phyloP scores from a whole-genome alignment of 2,329 filamentous ascomycete genomes.

The Fusarium nanum region DNA sequence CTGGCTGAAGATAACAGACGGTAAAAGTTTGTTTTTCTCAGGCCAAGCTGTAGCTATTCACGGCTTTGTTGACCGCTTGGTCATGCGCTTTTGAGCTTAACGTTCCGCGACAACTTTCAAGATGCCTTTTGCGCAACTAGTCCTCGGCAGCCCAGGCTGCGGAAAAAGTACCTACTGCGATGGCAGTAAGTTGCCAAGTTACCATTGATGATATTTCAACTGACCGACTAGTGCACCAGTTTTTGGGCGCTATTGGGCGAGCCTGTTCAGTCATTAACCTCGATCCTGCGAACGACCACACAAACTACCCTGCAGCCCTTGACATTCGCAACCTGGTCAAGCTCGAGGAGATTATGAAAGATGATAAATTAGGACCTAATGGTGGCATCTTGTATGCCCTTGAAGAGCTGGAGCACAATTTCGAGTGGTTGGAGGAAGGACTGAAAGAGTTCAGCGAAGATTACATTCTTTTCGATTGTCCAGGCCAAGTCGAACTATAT shows the following conservation, averaged over 20 bases:
- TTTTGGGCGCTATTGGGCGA: conserved; percentile 93
- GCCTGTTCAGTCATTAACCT: conserved; percentile 97
- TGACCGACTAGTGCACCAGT: conserved; percentile 81
- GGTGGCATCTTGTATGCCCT: conserved; percentile 93
- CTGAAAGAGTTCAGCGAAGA: conserved; percentile 86
- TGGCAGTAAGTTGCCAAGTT: conserved; percentile 73
- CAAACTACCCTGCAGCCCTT: conserved; percentile 87
- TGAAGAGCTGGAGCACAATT: conserved; percentile 93
- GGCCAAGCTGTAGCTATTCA: not conserved
- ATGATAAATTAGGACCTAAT: conserved; percentile 90
- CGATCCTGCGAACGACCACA: conserved; percentile 95
- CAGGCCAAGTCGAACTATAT: conserved; percentile 96
- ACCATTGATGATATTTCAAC: not conserved
- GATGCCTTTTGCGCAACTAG: conserved; percentile 78
- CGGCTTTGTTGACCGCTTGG: conserved; percentile 6
- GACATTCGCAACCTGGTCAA: conserved; percentile 91
- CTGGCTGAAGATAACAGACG: conserved; percentile 14
- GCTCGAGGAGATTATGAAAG: conserved; percentile 93
- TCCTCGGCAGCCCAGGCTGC: conserved; percentile 92
- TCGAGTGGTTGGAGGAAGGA: conserved; percentile 89
- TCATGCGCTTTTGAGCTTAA: conserved; percentile 45
- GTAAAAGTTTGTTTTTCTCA: conserved; percentile 22
- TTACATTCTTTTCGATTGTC: conserved; percentile 95
- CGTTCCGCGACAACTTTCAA: conserved; percentile 35
- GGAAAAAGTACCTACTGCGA: conserved; percentile 99